Conservation (phyloP, 345 rosid species). For the Hibiscus tridactylites region DNA sequence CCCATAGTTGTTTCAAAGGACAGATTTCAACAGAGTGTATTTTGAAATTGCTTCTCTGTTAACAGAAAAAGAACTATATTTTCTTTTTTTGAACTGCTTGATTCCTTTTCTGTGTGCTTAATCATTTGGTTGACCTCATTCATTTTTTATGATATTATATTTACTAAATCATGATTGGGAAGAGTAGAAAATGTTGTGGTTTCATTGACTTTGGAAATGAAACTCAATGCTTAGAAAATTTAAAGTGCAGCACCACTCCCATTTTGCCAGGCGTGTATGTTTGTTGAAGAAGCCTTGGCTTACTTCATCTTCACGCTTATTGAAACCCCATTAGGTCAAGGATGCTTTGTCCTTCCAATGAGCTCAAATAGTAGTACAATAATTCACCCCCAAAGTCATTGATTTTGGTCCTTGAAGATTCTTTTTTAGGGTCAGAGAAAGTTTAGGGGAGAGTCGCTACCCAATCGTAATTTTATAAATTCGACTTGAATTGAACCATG, state of each 20-base stretch:
- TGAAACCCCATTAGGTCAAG: not conserved
- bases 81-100: no score
- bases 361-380: not conserved
- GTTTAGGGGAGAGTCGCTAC: no score
- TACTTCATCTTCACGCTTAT: conserved; percentile 3
- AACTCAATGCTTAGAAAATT: not conserved
- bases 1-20: not conserved
- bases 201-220: conserved; percentile 7
- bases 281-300: not conserved
- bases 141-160: no score
- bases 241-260: not conserved
- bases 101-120: no score
- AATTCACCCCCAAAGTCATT: not conserved
- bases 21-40: not conserved
- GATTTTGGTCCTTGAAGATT: no score
- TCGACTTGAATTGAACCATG: no score
- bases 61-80: no score
- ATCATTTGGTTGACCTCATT: no score
- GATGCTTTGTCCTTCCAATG: not conserved
- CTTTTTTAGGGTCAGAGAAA: no score
- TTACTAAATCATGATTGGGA: no score
- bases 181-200: not conserved
- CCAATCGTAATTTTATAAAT: no score
- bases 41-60: no score
- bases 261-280: not conserved